Conservation (phyloP, 2,329 filamentous ascomycete species). For the Trichoderma pleuroti region DNA sequence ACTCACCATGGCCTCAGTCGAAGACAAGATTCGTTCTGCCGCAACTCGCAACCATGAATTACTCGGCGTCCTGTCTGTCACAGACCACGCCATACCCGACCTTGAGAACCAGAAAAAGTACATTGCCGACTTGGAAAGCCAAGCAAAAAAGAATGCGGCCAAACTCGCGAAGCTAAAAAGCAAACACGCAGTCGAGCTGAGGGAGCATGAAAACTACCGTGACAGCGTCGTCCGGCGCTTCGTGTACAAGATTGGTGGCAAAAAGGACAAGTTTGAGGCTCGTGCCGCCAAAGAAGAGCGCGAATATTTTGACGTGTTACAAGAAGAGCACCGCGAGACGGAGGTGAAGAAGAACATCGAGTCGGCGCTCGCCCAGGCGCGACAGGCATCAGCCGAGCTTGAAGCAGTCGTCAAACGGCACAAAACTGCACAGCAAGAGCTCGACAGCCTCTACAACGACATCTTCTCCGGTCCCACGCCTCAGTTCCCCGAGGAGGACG, state of each 20-base stretch:
- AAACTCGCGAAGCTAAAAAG: background rate
- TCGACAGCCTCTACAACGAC: background rate
- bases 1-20: background rate
- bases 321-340: background rate
- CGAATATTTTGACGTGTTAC: background rate
- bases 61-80: background rate
- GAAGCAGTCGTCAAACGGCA: background rate
- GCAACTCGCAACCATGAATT: background rate
- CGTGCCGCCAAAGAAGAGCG: background rate
- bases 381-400: background rate
- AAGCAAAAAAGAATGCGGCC: background rate
- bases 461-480: background rate
- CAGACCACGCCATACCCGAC: background rate
- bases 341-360: background rate
- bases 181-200: background rate
- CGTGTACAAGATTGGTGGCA: background rate
- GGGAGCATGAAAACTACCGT: background rate
- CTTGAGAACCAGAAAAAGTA: background rate
- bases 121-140: background rate
- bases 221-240: background rate
- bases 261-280: background rate
- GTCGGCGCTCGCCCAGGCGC: background rate
- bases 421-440: background rate
- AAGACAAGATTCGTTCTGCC: background rate
- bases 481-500: background rate